Percentiles rank a stretch among this genome's conserved stretches.
phyloP scores from a whole-genome alignment of 257 asterid genomes.

The Primulina huaijiensis region DNA sequence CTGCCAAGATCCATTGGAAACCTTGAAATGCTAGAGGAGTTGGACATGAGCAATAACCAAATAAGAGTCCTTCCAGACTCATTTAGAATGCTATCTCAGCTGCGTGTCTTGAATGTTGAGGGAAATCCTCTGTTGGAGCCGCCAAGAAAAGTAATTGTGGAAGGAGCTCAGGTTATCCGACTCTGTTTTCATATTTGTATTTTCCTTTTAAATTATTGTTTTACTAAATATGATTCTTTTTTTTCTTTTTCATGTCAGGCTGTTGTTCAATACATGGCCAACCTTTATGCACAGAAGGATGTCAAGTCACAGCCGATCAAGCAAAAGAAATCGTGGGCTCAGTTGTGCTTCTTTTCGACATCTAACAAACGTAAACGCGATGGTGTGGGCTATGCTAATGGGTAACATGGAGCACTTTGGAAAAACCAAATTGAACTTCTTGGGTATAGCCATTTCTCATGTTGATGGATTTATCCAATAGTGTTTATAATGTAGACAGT shows the following conservation, averaged over 20 bases:
- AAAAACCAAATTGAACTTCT: slow-evolving; percentile 14
- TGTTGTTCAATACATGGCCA: slow-evolving; percentile 72
- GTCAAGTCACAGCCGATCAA: slow-evolving; percentile 55
- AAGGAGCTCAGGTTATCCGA: slow-evolving; percentile 69
- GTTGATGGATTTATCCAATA: slow-evolving; percentile 11
- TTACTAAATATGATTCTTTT: slow-evolving; percentile 18
- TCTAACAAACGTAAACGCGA: slow-evolving; percentile 83
- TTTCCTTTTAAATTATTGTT: neutral
- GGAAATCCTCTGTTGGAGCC: slow-evolving; percentile 80
- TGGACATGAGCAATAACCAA: slow-evolving; percentile 87
- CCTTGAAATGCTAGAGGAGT: slow-evolving; percentile 77
- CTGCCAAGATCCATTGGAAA: slow-evolving; percentile 88
- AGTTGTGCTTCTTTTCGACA: slow-evolving; percentile 60
- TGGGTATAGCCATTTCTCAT: slow-evolving; percentile 34
- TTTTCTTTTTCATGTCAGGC: slow-evolving; percentile 45
- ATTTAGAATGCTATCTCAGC: slow-evolving; percentile 61
- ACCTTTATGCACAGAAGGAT: slow-evolving; percentile 61
- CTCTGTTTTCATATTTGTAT: neutral
- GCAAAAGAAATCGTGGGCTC: slow-evolving; percentile 80
- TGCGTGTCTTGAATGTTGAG: slow-evolving; percentile 56
- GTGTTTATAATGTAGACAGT: neutral
- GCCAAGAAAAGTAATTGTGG: slow-evolving; percentile 49
- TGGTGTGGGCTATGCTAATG: slow-evolving; percentile 40
- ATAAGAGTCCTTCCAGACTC: slow-evolving; percentile 75
- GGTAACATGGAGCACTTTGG: slow-evolving; percentile 25